Percentiles rank a stretch among this genome's conserved stretches.
Evolutionary conservation across 805 yeast species (phyloP).

Genomic region (Spathaspora hagerdaliae): DNA sequence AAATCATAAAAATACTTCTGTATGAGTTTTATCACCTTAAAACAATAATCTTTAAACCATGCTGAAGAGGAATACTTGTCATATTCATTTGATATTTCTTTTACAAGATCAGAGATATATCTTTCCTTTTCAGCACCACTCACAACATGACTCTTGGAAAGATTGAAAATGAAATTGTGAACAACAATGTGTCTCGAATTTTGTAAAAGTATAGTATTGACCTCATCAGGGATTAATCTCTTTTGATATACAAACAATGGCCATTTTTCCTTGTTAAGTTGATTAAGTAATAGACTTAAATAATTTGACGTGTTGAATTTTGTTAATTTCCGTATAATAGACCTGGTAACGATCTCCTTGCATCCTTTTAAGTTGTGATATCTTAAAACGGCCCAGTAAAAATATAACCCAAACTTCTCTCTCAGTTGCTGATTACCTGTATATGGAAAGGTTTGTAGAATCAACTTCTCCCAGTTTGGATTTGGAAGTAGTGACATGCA

Average conservation of each 20-base stretch:
- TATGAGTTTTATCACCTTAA: conserved; percentile 18
- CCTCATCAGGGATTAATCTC: conserved; percentile 12
- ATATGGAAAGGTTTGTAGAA: conserved; percentile 36
- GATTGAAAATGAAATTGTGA: conserved; percentile 14
- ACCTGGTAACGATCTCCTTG: conserved; percentile 17
- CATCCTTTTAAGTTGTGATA: conserved; percentile 16
- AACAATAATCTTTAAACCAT: conserved; percentile 28
- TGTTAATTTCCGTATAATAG: conserved; percentile 22
- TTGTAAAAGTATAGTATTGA: conserved; percentile 15
- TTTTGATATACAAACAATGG: conserved; percentile 17
- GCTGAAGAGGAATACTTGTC: conserved; percentile 18
- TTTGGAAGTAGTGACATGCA: conserved; percentile 12
- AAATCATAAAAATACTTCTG: conserved; percentile 13
- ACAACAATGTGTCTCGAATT: conserved; percentile 17
- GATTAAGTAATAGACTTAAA: conserved; percentile 16
- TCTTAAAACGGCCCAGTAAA: conserved; percentile 22
- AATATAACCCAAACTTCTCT: conserved; percentile 25
- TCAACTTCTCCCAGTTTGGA: conserved; percentile 32
- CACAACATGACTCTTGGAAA: conserved; percentile 9
- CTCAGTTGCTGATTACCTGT: conserved; percentile 37
- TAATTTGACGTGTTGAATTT: conserved; percentile 23
- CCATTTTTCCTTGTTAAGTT: conserved; percentile 12
- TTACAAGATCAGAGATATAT: conserved; percentile 14
- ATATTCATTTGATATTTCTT: conserved; percentile 22
- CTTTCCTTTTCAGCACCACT: conserved; percentile 1